Base-by-base conservation (phyloP, 1,284 basidiomycete genomes). In the Trichosporon sp. region DNA sequence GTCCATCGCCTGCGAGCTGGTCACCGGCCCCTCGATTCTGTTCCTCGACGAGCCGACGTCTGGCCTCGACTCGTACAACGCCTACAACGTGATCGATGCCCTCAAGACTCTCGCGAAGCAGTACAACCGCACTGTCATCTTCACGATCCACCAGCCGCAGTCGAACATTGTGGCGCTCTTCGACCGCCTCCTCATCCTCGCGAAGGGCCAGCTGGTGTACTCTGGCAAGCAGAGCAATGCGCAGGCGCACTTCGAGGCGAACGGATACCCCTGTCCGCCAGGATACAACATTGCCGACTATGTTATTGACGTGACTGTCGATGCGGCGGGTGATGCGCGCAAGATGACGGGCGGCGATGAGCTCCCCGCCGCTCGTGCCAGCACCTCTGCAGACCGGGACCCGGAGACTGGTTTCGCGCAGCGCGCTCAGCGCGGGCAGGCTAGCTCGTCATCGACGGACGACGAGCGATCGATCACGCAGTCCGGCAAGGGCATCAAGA, bases 111-210 rank as follows among this genome's bases (percentile, higher is more conserved):
- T 98, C 9, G 92, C 95, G 0, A 84, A 87, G 52, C 86, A 90
- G 70, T 97, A 93, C 81, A 92, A 95, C 71, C 88, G 95, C n/a
- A 68, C 66, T 1, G 91, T 98, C 60, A 84, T 98, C 68, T 96
- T 97, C 81, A 97, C 95, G 0, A 97, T 99, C 66, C 95, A 99
- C 76, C 95, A 98, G 78, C 95, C 95, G n/a, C 88, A 95, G 63
- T 93, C 91, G 77, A 97, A 97, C 80, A 98, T 99, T 69, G 94
- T 98, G 10, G 87, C 92, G 0, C 82, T 99, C 14, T 97, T 99
- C 72, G 95, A 99, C 76, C 90, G 95, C 70, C 84, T 98, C 31
- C 79, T 98, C 2, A 81, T 99, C 4, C 85, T 99, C 11, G 91
- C 91, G 0, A 86, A 86, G 62, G 95, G 95, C 3, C 89, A 88